Evolutionary conservation across 768 basidiomycete genomes (phyloP).

Genomic region (Harrya chromipes): DNA sequence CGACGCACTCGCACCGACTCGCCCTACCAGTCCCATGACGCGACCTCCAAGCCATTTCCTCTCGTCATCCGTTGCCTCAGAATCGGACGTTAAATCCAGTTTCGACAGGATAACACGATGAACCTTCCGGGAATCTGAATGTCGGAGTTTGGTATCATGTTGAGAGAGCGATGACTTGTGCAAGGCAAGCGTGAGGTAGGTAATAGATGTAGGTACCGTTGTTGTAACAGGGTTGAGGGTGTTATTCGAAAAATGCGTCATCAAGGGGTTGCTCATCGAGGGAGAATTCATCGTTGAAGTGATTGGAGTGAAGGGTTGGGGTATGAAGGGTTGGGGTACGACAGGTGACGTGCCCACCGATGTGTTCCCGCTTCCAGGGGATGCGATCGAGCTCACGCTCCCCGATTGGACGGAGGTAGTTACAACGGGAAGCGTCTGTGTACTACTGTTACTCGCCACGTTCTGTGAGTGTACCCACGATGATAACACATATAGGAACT

Average conservation of each 20-base stretch:
- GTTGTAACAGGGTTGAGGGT: conserved; percentile 13
- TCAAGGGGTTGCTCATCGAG: conserved; percentile 4
- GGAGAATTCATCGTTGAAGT: conserved; percentile 5
- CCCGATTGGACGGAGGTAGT: conserved; percentile 20
- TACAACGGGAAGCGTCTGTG: conserved; percentile 31
- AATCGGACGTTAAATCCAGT: conserved; percentile 41
- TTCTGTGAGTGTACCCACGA: conserved; percentile 25
- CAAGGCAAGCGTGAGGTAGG: conserved; percentile 25
- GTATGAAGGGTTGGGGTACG: conserved; percentile 6
- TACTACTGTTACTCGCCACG: conserved; percentile 6
- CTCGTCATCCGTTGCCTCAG: conserved; percentile 31
- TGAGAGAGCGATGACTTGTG: conserved; percentile 23
- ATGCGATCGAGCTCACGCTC: conserved; percentile 11
- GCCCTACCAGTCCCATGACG: conserved; percentile 40
- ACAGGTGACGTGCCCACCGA: conserved; percentile 21
- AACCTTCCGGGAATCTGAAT: conserved; percentile 56
- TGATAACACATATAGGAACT: conserved; percentile 50
- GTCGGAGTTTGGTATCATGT: conserved; percentile 29
- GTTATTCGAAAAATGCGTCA: conserved; percentile 8
- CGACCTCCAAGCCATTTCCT: conserved; percentile 31
- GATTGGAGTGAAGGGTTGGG: conserved; percentile 5
- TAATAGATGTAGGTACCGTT: neutral
- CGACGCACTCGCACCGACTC: conserved; percentile 27
- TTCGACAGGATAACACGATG: conserved; percentile 61
- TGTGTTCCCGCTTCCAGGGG: conserved; percentile 7